Evolutionary conservation across 345 rosid species (phyloP).

Genomic region (Diplotaxis tenuifolia): DNA sequence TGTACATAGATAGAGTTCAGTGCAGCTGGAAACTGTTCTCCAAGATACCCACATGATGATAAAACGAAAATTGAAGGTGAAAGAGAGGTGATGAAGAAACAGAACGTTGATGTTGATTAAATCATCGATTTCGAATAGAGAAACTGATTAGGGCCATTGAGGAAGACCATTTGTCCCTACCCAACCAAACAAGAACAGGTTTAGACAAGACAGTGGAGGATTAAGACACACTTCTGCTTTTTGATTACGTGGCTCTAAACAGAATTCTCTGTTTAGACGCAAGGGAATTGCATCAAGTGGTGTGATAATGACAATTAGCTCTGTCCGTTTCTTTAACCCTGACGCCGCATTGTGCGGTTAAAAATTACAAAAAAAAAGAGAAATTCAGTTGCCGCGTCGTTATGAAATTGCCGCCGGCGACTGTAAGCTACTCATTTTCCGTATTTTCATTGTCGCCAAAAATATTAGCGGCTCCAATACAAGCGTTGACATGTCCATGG

Average conservation of each 20-base stretch:
- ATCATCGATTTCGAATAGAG: not conserved
- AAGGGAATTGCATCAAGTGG: conserved; percentile 7
- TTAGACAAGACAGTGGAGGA: not conserved
- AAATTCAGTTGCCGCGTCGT: too few species aligned
- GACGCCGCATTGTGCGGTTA: too few species aligned
- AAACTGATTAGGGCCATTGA: conserved; percentile 35
- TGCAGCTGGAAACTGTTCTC: not conserved
- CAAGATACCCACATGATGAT: not conserved
- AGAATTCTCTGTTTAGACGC: not conserved
- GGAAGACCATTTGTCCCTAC: conserved; percentile 29
- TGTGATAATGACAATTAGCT: too few species aligned
- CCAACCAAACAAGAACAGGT: conserved; percentile 13
- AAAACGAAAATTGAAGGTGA: not conserved
- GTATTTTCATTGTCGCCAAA: too few species aligned
- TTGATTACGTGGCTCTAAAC: conserved; percentile 8
- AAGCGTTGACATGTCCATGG: too few species aligned
- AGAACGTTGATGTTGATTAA: not conserved
- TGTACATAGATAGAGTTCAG: not conserved
- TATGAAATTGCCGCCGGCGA: too few species aligned
- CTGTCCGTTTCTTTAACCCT: too few species aligned
- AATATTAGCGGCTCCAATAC: too few species aligned
- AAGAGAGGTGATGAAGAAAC: too few species aligned
- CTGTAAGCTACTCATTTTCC: too few species aligned
- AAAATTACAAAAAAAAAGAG: too few species aligned
- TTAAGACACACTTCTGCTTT: conserved; percentile 15